Evolutionary conservation across 1,284 basidiomycete species (phyloP).

Genomic region (Quambalaria eucalypti): DNA sequence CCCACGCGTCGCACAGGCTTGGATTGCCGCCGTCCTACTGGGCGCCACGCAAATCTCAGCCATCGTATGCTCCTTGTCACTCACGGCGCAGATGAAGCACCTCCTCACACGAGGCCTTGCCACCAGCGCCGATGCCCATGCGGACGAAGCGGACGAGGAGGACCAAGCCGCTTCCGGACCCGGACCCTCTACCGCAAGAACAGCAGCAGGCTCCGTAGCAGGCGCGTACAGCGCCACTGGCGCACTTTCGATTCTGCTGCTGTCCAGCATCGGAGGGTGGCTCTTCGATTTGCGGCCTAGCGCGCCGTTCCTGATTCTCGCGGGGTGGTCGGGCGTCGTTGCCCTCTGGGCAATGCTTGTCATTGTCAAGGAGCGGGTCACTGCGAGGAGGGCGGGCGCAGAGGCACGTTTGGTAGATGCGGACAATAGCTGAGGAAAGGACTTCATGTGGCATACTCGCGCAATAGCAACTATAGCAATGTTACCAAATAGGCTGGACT

Average conservation of each 20-base stretch:
- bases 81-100: neutral
- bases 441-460: no score
- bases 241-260: constrained; percentile 22
- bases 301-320: constrained; percentile 24
- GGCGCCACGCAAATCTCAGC: constrained; percentile 8
- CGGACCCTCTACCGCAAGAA: neutral
- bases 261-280: constrained; percentile 23
- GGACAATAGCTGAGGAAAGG: no score
- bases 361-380: no score
- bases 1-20: constrained; percentile 13
- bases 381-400: no score
- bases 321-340: constrained; percentile 18
- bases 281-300: constrained; percentile 27
- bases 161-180: neutral
- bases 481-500: no score
- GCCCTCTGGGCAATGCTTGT: no score
- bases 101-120: no score
- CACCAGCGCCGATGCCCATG: no score
- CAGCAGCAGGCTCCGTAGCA: constrained; percentile 18
- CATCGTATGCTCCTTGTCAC: neutral
- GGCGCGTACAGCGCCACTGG: constrained; percentile 29
- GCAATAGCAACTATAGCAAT: no score
- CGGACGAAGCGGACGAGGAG: no score
- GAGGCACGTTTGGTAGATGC: no score
- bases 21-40: constrained; percentile 16